phyloP scores from a whole-genome alignment of 768 basidiomycete species.

The Trametes maxima region DNA sequence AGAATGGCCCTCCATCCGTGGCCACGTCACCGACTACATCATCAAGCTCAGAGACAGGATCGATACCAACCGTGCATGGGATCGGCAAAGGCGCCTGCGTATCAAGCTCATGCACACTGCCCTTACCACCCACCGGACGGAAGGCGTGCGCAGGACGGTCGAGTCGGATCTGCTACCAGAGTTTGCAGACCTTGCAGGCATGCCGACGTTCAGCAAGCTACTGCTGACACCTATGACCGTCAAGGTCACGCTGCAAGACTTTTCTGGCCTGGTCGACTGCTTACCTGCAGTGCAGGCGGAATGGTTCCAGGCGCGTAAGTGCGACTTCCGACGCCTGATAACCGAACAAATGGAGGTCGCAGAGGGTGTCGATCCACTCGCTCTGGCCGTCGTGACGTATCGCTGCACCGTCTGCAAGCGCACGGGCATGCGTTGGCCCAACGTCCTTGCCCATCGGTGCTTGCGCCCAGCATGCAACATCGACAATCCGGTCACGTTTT shows the following conservation, averaged over 20 bases:
- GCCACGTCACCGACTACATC: too few relatives aligned
- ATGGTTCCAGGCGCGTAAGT: not conserved
- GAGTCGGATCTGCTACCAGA: not conserved
- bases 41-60: too few relatives aligned
- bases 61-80: too few relatives aligned
- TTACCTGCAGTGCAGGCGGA: not conserved
- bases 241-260: not conserved
- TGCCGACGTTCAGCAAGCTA: not conserved
- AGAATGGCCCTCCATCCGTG: too few relatives aligned
- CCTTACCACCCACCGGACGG: too few relatives aligned
- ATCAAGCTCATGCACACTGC: too few relatives aligned
- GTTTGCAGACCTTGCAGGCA: conserved; percentile 1
- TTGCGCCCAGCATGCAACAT: not conserved
- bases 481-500: not conserved
- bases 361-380: not conserved
- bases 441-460: not conserved
- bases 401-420: not conserved
- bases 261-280: not conserved
- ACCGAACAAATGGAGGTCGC: not conserved
- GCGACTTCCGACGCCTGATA: not conserved
- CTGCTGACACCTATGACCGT: not conserved
- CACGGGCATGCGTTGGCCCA: not conserved
- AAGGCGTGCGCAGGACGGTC: not conserved
- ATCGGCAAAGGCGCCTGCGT: too few relatives aligned
- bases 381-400: not conserved